phyloP scores from a whole-genome alignment of 805 yeast species.

The Pichia nanzhaoensis region DNA sequence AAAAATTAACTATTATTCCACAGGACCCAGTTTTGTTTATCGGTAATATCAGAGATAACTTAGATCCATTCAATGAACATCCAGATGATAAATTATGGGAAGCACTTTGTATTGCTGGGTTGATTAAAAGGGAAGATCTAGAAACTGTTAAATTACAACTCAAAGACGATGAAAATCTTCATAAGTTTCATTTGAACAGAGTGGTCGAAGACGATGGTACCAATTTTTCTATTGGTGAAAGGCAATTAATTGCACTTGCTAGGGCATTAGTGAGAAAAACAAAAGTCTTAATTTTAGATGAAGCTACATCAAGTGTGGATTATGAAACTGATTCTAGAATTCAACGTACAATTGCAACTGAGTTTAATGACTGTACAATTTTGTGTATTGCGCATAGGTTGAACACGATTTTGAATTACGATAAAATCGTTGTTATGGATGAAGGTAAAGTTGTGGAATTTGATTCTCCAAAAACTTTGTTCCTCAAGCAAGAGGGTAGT shows the following conservation, averaged over 20 bases:
- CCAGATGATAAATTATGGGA: slow-evolving; percentile 52
- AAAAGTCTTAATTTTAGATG: slow-evolving; percentile 60
- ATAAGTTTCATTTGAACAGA: slow-evolving; percentile 57
- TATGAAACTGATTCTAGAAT: slow-evolving; percentile 62
- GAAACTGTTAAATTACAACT: slow-evolving; percentile 30
- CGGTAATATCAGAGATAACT: slow-evolving; percentile 51
- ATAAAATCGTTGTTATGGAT: slow-evolving; percentile 53
- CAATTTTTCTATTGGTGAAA: slow-evolving; percentile 66
- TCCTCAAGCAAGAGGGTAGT: slow-evolving; percentile 32
- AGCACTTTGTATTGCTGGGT: slow-evolving; percentile 50
- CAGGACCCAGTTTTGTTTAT: slow-evolving; percentile 64
- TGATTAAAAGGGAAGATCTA: slow-evolving; percentile 37
- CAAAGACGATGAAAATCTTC: slow-evolving; percentile 28
- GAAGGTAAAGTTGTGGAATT: slow-evolving; percentile 48
- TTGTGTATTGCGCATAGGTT: slow-evolving; percentile 69
- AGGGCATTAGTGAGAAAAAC: slow-evolving; percentile 63
- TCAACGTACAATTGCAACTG: slow-evolving; percentile 51
- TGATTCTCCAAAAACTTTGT: slow-evolving; percentile 47
- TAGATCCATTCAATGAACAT: slow-evolving; percentile 54
- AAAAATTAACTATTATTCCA: slow-evolving; percentile 59
- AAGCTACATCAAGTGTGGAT: slow-evolving; percentile 74
- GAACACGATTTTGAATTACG: slow-evolving; percentile 55
- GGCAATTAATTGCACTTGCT: slow-evolving; percentile 62
- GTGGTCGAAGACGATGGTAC: slow-evolving; percentile 61
- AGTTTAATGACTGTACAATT: slow-evolving; percentile 58